These are phyloP conservation scores for Betula pendula DNA, from an alignment of 306 rosid species.

Conservation along the genomic window DNA sequence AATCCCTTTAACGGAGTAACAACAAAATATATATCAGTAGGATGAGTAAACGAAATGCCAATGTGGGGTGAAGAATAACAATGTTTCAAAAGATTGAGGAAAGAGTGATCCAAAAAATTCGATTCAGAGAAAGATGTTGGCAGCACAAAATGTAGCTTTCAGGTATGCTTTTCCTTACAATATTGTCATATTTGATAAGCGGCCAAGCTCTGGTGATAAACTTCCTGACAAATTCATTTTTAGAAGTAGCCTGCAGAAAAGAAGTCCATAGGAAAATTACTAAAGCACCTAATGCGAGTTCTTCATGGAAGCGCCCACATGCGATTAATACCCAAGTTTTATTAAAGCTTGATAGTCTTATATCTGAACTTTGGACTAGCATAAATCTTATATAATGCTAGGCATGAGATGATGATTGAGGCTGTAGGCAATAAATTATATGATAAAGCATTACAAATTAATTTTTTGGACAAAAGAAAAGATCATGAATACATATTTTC, in stretches of 20 bases:
- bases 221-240: constrained; percentile 42
- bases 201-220: constrained; percentile 52
- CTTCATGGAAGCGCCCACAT: neutral
- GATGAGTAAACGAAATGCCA: constrained; percentile 3
- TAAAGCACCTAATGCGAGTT: neutral
- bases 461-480: neutral
- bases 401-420: neutral
- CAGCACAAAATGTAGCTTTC: constrained; percentile 1
- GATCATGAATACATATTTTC: neutral
- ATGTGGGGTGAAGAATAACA: neutral
- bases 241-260: constrained; percentile 43
- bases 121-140: neutral
- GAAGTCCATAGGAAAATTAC: neutral
- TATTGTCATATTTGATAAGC: constrained; percentile 38
- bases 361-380: neutral
- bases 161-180: constrained; percentile 31
- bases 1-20: constrained; percentile 38
- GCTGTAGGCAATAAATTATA: neutral
- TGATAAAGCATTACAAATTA: neutral
- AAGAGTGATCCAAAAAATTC: neutral
- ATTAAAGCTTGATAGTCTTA: constrained; percentile 7
- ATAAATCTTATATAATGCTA: neutral
- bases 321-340: neutral
- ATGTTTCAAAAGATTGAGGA: neutral
- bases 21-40: constrained; percentile 12